Evolutionary conservation across 108 stramenopile species (phyloP), one percentile per base, ranked within the genome.

Genomic region (Heterococcus sp.): DNA sequence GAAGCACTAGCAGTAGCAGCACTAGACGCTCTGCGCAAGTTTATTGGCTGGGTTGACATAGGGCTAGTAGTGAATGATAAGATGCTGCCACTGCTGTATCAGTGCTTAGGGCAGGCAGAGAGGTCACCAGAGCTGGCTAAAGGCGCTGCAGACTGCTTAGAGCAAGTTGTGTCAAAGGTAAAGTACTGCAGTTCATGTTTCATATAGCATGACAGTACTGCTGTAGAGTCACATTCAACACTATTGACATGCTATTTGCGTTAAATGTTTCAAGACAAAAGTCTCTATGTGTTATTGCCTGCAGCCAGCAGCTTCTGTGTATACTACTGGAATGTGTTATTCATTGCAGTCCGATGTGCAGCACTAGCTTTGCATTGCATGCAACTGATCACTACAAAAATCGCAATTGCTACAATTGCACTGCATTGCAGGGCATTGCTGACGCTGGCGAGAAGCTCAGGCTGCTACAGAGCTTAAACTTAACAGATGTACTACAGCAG

Each of bases 141-240:
- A 33, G 63, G 39, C 64, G 63, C 79, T 30, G 71, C 71, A 37
- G 39, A 64, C 32, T 80, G 79, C 72, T 37, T 80, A 37, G 58
- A 72, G n/a, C 72, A 80, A 72, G 79, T 71, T 32, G 79, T 80
- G 14, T 66, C 67, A 65, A 80, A 80, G 79, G 79, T 80, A 32
- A 1, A 71, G 28, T 2, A 63, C 58, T 63, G 26, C 58, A 63
- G 26, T 26, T 26, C 26, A 26, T 26, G 58, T 26, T 63, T 63
- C 26, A 63, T 63, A 26, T 14, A 8, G 14, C 2, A 14, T 31
- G 71, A 30, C 71, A n/a, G 1, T 29, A 1, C 8, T 34, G 71
- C 35, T 34, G 71, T 14, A n/a, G 71, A 0, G 70, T 3, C 1
- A 35, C 28, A n/a, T 66, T 65, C 30, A 32, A 66, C 65, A 2